phyloP scores from a whole-genome alignment of 345 rosid species.

The Salix viminalis region DNA sequence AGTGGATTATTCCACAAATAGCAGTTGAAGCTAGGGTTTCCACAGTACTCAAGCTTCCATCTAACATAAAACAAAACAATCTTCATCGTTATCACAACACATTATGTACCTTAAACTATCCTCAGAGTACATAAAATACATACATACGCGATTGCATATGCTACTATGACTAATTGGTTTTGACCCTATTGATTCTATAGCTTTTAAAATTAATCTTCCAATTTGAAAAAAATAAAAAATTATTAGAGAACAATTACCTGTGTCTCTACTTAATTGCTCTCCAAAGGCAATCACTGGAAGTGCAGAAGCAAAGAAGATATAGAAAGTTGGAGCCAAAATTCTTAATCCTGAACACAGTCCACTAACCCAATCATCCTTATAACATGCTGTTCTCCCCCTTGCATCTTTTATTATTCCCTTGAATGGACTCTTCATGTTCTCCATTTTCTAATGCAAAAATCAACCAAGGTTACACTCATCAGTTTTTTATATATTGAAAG shows the following conservation, averaged over 20 bases:
- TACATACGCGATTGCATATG: not conserved
- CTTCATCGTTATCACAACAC: slow-evolving; percentile 7
- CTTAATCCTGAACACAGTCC: slow-evolving; percentile 50
- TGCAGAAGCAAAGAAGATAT: slow-evolving; percentile 81
- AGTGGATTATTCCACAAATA: slow-evolving; percentile 69
- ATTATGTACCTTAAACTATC: not conserved
- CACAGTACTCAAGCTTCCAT: slow-evolving; percentile 66
- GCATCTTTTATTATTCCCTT: slow-evolving; percentile 61
- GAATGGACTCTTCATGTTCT: slow-evolving; percentile 47
- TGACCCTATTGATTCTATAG: not conserved
- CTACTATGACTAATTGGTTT: not conserved
- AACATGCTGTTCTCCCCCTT: slow-evolving; percentile 55
- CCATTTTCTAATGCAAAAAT: slow-evolving; percentile 29
- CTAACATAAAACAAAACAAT: slow-evolving; percentile 25
- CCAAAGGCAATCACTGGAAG: slow-evolving; percentile 91
- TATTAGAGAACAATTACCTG: slow-evolving; percentile 38
- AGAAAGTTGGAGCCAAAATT: slow-evolving; percentile 67
- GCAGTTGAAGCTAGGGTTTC: slow-evolving; percentile 82
- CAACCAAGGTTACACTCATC: not conserved
- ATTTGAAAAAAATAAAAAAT: not conserved
- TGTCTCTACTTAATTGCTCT: slow-evolving; percentile 73
- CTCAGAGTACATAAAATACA: not conserved
- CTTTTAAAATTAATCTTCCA: not conserved
- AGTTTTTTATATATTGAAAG: not conserved
- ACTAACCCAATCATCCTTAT: slow-evolving; percentile 62